Base-by-base conservation (phyloP, 2,329 filamentous ascomycete genomes). In the Clathrospora elynae region DNA sequence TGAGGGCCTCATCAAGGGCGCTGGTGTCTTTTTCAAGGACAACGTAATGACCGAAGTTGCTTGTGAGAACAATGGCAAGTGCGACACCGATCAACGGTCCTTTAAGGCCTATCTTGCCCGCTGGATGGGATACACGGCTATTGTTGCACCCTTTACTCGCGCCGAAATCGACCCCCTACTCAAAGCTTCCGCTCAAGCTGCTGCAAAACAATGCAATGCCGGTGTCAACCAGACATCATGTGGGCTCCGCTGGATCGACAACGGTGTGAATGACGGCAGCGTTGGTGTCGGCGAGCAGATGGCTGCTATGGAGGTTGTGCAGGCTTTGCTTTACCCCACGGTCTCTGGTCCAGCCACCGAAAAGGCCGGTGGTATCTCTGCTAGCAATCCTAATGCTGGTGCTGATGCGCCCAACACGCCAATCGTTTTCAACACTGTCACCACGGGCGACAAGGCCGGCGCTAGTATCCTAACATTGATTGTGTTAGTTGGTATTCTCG, bases 401-500 rank as follows among this genome's bases (percentile, higher is more conserved):
- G 33, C 49, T 42, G 55, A 67, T 35, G 52, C 53, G 11, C 61
- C 66, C 30, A 55, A 57, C 23, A 56, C 59, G 1, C 63, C 70
- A 6, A 45, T 65, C 14, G 52, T 42, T 1, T 64, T 62, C 42
- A 50, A 65, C 20, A 38, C 40, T 1, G 76, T 84, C 22, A 81
- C 80, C 2, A 75, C 75, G 1, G 82, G 77, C 6, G 87, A 91
- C 60, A 81, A 75, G 49, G 85, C 81, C 5, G 88, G 86, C 8
- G 87, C 87, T 24, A 80, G 80, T 8, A 79, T 90, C 46, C 51
- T 83, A 35, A 91, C 87, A 1, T 67, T 81, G 2, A 34, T 84
- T 5, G 66, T 85, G 3, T 63, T 88, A 1, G 59, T 77, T 5
- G 69, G 75, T 5, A 71, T 87, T 25, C 48, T 85, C 16, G 75